Base-by-base conservation (phyloP, 768 basidiomycete species). In the Glaciozyma antarctica region DNA sequence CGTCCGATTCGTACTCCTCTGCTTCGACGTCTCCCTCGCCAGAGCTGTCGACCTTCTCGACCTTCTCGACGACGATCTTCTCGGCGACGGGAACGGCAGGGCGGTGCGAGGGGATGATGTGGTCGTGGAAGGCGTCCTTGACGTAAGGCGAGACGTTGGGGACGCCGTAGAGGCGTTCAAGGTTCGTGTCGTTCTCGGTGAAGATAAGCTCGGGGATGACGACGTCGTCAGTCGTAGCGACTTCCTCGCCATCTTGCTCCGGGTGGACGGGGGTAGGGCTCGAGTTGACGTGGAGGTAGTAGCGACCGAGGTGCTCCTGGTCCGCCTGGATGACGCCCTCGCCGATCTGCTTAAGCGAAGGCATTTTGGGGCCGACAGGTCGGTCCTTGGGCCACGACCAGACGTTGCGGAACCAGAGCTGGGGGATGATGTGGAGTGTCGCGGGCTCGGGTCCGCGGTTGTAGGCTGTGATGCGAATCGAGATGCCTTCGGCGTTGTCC, bases 71-170 rank as follows among this genome's bases (percentile, higher is more conserved):
- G n/a, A 60, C 64, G 38, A 32, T 38, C 22, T 67, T 69, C 3
- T n/a, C 66, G 26, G 58, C 28, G 17, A 61, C 51, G 24, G 76
- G 73, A 45, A 75, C 71, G 13, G 72, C 78, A 8, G 87, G 87
- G 49, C 89, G 85, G 76, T 98, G 94, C 8, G 81, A 81, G 1
- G 85, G 85, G 70, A 99, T 86, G 76, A 99, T 90, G 76, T 98
- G 90, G 77, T 99, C 93, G 73, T 99, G 94, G 81, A 99, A 99
- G 16, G 88, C 93, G 74, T 99, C 95, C 78, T 99, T 99, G 73
- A 88, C 88, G 73, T 86, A 92, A 3, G 83, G 81, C 0, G 85
- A 85, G 59, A 82, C 80, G 79, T 99, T 99, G 70, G 85, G 80
- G 10, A 88, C 92, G 26, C 86, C 87, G 75, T 97, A 99, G 30